phyloP scores from a whole-genome alignment of 2,329 filamentous ascomycete genomes.

The Cytospora leucostoma region DNA sequence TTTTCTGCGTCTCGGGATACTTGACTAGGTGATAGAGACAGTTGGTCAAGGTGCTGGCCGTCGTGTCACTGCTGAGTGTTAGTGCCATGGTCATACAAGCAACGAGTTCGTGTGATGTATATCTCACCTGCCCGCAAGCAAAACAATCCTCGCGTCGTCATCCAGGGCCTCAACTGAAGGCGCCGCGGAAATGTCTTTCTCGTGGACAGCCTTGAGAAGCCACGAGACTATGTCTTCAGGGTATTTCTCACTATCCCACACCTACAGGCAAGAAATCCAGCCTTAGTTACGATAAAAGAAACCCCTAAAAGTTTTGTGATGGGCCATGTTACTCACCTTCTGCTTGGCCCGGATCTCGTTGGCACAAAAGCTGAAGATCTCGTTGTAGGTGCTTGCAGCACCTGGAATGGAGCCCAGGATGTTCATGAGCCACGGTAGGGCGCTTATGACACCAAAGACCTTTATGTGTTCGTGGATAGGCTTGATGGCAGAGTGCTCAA shows the following conservation, averaged over 20 bases:
- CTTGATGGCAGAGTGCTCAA: constrained; percentile 8
- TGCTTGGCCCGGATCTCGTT: constrained; percentile 9
- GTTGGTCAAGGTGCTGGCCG: constrained; percentile 9
- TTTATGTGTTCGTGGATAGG: constrained; percentile 14
- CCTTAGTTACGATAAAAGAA: neutral
- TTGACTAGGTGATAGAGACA: constrained; percentile 12
- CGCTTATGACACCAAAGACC: neutral
- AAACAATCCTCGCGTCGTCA: constrained; percentile 11
- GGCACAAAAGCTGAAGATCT: constrained; percentile 1
- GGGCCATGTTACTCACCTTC: neutral
- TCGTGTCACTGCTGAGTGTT: constrained; percentile 11
- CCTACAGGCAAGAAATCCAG: neutral
- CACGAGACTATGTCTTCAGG: constrained; percentile 18
- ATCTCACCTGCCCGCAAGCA: constrained; percentile 14
- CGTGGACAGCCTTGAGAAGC: constrained; percentile 15
- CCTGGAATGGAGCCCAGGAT: neutral
- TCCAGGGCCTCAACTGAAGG: constrained; percentile 11
- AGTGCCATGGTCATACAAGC: neutral
- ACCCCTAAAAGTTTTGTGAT: neutral
- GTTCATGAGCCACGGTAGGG: constrained; percentile 14
- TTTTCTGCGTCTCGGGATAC: constrained; percentile 6
- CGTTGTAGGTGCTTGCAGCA: constrained; percentile 1
- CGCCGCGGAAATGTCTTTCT: constrained; percentile 11
- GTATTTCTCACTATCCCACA: constrained; percentile 11
- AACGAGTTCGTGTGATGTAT: neutral